Conservation (phyloP, 2,329 filamentous ascomycete genomes). For the Escovopsis weberi region DNA sequence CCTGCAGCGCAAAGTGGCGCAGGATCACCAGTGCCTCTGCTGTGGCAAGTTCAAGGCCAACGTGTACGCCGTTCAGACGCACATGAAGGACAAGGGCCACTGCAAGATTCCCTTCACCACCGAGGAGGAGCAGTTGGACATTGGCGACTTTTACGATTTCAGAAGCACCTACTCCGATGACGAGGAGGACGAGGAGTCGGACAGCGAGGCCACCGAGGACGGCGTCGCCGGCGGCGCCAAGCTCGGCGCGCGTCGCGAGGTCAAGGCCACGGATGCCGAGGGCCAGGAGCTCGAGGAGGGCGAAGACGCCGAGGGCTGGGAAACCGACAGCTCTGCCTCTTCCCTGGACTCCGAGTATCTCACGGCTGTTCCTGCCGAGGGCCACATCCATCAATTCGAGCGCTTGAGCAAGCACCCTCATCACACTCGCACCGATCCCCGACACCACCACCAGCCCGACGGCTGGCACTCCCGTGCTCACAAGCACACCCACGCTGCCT, state of each 20-base stretch:
- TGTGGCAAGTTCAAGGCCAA: conserved; percentile 75
- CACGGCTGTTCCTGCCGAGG: conserved; percentile 62
- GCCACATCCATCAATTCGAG: conserved; percentile 55
- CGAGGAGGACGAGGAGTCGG: conserved; percentile 47
- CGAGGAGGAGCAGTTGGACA: conserved; percentile 80
- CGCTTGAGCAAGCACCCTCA: conserved; percentile 59
- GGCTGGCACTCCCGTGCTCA: conserved; percentile 76
- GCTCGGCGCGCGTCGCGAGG: conserved; percentile 45
- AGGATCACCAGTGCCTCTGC: conserved; percentile 72
- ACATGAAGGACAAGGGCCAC: conserved; percentile 94
- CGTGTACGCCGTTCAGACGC: conserved; percentile 71
- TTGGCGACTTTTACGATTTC: conserved; percentile 97
- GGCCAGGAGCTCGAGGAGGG: conserved; percentile 36
- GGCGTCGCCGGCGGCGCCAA: conserved; percentile 44
- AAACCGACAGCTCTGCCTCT: conserved; percentile 84
- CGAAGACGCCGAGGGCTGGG: conserved; percentile 67
- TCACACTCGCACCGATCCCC: conserved; percentile 56
- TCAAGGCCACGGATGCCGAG: conserved; percentile 36
- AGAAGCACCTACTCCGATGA: conserved; percentile 84
- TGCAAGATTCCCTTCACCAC: conserved; percentile 90
- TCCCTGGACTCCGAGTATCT: conserved; percentile 78
- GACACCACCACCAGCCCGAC: conserved; percentile 59
- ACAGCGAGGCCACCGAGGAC: conserved; percentile 26
- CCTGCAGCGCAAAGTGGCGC: conserved; percentile 64
- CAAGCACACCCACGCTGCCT: conserved; percentile 58